Evolutionary conservation across 208 protist species (phyloP), one percentile per base, ranked within the genome.

Genomic region (Acanthamoeba lenticulata): DNA sequence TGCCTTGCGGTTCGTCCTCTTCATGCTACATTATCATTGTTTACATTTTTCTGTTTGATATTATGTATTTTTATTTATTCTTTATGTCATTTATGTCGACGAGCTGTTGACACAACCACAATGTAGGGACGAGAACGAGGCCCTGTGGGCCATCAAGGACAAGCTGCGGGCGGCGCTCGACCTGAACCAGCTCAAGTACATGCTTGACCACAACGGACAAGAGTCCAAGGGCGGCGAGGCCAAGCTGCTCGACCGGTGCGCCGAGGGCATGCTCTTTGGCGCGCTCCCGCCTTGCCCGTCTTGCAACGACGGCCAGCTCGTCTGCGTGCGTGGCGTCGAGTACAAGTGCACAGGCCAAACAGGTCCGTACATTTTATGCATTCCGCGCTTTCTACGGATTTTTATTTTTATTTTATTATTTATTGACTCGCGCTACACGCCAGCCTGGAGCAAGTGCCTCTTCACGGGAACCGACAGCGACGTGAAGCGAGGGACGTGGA

Each of bases 361-460:
- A 83, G 9, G 5, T 17, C 42, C 24, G 5, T 17, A 44, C 4
- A 44, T 5, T 9, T 83, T 42, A 13, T 88, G 15, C 38, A 38
- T 32, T 32, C 47, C 47, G n/a, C 81, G 34, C 49, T 19, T 49
- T 9, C 5, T n/a, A 1, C 24, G 15, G 13, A 9, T 88, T 7
- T 40, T 40, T 88, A 32, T 3, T 60, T 38, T 81, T 34, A 15
- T 11, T 27, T 4, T 4, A 9, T 11, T 4, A 42, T 5, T 24
- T 4, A 81, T 81, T 40, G 13, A 21, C 24, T 44, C 7, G 4
- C 15, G 32, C 11, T 4, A 3, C 9, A 4, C 17, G 40, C 13
- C 40, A 90, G 81, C 81, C 32, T 90, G 81, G 81, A 52, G 81
- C 81, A 60, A 65, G 52, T 90, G 81, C 38, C 52, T 90, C 2